phyloP scores from a whole-genome alignment of 306 rosid species.

The Phaseolus lunatus region DNA sequence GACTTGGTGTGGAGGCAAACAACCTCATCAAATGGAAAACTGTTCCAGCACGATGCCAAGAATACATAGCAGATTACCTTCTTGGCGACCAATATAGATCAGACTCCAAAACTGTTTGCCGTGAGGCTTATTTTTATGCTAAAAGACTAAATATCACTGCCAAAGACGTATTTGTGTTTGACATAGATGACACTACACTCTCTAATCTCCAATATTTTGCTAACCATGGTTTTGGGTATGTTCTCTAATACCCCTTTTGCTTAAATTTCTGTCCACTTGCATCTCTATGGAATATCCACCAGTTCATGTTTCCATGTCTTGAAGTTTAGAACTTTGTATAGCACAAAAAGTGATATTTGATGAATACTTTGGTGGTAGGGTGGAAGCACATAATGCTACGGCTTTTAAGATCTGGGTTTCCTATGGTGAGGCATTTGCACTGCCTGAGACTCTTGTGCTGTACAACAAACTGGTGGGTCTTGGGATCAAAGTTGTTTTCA shows the following conservation, averaged over 20 bases:
- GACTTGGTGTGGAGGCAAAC: conserved; percentile 65
- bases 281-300: too few relatives aligned
- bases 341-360: too few relatives aligned
- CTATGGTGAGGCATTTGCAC: conserved; percentile 50
- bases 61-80: conserved; percentile 34
- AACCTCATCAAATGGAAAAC: conserved; percentile 54
- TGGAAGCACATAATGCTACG: conserved; percentile 39
- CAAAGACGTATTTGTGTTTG: conserved; percentile 54
- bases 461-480: conserved; percentile 48
- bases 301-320: too few relatives aligned
- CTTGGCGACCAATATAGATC: conserved; percentile 49
- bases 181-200: conserved; percentile 63
- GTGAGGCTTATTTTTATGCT: conserved; percentile 44
- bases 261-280: too few relatives aligned
- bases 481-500: conserved; percentile 58
- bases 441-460: conserved; percentile 58
- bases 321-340: too few relatives aligned
- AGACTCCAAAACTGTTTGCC: conserved; percentile 52
- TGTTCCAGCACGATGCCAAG: conserved; percentile 38
- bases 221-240: conserved; percentile 59
- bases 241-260: not conserved
- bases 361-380: conserved; percentile 16
- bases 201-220: conserved; percentile 69
- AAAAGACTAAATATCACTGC: conserved; percentile 42
- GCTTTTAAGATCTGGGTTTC: conserved; percentile 46